Evolutionary conservation across 2,329 filamentous ascomycete species (phyloP).

Genomic region (Dactylella cylindrospora): DNA sequence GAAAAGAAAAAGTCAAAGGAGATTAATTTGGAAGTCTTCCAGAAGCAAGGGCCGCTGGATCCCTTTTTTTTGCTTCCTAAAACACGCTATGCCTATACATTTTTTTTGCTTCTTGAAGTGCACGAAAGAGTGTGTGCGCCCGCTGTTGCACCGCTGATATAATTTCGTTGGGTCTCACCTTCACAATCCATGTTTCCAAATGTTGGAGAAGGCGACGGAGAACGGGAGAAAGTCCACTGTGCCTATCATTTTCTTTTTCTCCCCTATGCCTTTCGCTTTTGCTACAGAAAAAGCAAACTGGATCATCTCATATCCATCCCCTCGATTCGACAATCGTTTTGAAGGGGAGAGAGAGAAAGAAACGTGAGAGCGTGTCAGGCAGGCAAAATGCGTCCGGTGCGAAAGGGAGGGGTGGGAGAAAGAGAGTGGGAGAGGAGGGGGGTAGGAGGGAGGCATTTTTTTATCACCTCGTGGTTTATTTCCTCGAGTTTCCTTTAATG

Average conservation of each 20-base stretch:
- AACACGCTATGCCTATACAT: constrained; percentile 38
- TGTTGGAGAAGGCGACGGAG: constrained; percentile 33
- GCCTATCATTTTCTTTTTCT: neutral
- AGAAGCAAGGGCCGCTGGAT: constrained; percentile 44
- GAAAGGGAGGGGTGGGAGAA: constrained; percentile 17
- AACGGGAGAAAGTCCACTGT: constrained; percentile 2
- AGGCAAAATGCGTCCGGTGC: constrained; percentile 18
- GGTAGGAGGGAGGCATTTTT: constrained; percentile 14
- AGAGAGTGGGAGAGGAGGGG: too few relatives aligned
- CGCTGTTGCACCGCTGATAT: too few relatives aligned
- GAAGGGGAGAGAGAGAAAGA: too few relatives aligned
- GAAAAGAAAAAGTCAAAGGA: too few relatives aligned
- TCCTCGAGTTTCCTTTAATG: constrained; percentile 23
- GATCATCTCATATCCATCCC: too few relatives aligned
- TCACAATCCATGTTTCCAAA: constrained; percentile 8
- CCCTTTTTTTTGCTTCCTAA: constrained; percentile 37
- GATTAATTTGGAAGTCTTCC: constrained; percentile 45
- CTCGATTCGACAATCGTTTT: too few relatives aligned
- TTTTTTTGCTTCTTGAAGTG: too few relatives aligned
- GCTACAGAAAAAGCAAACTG: constrained; percentile 36
- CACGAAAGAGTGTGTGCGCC: too few relatives aligned
- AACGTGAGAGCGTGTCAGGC: constrained; percentile 37
- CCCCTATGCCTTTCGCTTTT: constrained; percentile 1
- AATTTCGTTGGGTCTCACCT: constrained; percentile 19
- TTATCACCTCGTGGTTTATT: constrained; percentile 31